Evolutionary conservation across 176 grass and related monocot genomes (phyloP), one percentile per base, ranked within the genome.

Genomic region (Chloris gayana): DNA sequence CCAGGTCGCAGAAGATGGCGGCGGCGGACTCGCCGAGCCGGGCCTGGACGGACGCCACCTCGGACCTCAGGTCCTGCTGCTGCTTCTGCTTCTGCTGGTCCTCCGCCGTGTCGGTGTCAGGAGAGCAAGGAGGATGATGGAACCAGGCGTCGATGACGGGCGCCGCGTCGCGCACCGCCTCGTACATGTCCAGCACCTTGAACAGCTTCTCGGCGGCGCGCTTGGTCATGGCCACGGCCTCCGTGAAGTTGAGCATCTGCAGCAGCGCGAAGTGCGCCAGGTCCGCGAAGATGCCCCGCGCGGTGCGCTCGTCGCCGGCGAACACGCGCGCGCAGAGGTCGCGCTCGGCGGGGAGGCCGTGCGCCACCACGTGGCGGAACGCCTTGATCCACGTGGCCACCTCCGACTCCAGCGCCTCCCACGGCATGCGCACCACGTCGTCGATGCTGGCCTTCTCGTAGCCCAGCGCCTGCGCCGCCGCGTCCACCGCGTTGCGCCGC

Each of bases 171-270:
- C 88, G 85, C 67, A 99, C 74, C 49, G 76, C 64, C 84, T 99
- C 93, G 56, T 99, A 99, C 82, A 95, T 95, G 67, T 99, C 96
- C 26, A 99, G 96, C 82, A 99, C 83, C 81, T 91, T 99, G 91
- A 99, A 99, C 38, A 99, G 90, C 82, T 99, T 95, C 76, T 95
- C 96, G 0, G 90, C 88, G 10, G 88, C 82, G 59, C 93, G 90
- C 69, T 93, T 95, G 3, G 87, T 90, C 69, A 91, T 88, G 10
- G 64, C 73, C 9, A 99, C 81, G 22, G 90, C 96, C 92, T 99
- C 90, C 0, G 84, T 82, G 76, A 99, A 99, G 60, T 64, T 91
- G 72, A 99, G 84, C 75, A 99, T 72, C 42, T 84, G 86, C 26
- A 95, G 75, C 74, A 93, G 56, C 67, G 77, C 79, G 73, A 69